Evolutionary conservation across 2,329 filamentous ascomycete species (phyloP), one percentile per base, ranked within the genome.

Genomic region (Epicoccum nigrum): DNA sequence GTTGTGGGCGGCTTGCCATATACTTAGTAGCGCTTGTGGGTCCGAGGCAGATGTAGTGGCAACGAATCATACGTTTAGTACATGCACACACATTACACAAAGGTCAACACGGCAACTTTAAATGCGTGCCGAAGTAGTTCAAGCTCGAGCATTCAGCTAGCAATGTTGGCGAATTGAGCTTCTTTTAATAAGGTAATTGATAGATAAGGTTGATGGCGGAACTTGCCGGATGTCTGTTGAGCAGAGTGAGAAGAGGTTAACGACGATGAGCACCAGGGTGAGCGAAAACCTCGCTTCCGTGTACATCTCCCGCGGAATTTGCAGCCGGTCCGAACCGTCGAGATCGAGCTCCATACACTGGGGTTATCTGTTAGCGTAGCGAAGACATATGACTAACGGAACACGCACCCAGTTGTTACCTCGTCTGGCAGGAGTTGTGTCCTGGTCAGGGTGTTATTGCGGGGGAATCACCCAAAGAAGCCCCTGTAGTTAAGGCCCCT

Each of bases 231-330:
- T n/a, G n/a, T n/a, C n/a, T n/a, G n/a, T n/a, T n/a, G n/a, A n/a
- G 23, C 23, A 13, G 30, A 13, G 15, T 23, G 23, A 45, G 23
- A 11, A 34, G 33, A 46, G 31, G 8, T 38, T 27, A 15, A 30
- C 8, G 15, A 41, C 28, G 25, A 42, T 19, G 21, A 28, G 20
- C 42, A 37, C 49, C 32, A 52, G 49, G 49, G 43, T 52, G 43
- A 47, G 49, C 49, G 49, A 52, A 52, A n/a, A 9, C 28, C 38
- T 46, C 42, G 49, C 49, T 46, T 38, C 23, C 32, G 2, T 17
- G 42, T 12, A 4, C 16, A 33, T 45, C 32, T 38, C 32, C 42
- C 42, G 42, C 42, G 42, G 16, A 42, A 19, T 37, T 38, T 11
- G 16, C 42, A 27, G 30, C 31, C 49, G 49, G 49, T 42, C 28